A percentile compares a stretch with the other conserved stretches of the same genome.
Evolutionary conservation across 805 yeast genomes (phyloP).

Genomic region (Ogataea neopini): DNA sequence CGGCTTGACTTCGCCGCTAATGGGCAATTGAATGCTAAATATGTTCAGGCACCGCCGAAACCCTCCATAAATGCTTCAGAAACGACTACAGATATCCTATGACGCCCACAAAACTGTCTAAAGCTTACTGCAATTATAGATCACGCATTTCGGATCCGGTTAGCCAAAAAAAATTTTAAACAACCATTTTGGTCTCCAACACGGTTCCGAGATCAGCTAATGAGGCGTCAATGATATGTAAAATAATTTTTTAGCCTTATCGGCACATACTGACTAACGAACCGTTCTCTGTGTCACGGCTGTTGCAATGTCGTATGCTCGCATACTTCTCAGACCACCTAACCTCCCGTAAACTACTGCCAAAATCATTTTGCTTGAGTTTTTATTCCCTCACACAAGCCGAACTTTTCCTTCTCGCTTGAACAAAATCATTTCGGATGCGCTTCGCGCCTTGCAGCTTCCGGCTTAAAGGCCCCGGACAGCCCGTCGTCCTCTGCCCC

Average conservation of each 20-base stretch:
- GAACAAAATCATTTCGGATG: background rate
- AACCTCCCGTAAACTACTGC: background rate
- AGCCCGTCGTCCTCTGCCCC: constrained; percentile 3
- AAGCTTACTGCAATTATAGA: background rate
- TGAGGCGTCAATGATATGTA: constrained; percentile 3
- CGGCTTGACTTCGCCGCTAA: constrained; percentile 4
- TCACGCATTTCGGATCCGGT: background rate
- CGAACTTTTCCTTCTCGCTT: background rate
- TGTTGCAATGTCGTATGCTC: background rate
- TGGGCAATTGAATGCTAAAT: background rate
- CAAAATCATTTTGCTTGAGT: background rate
- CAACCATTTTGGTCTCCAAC: background rate
- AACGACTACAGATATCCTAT: background rate
- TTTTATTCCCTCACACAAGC: constrained; percentile 3
- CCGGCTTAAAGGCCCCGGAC: constrained; percentile 1
- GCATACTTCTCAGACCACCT: background rate
- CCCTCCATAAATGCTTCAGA: background rate
- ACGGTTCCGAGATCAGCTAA: constrained; percentile 5
- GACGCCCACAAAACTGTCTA: background rate
- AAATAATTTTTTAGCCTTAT: background rate
- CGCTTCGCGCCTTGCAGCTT: background rate
- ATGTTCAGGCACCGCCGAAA: background rate
- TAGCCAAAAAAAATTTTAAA: background rate
- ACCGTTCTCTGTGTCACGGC: background rate
- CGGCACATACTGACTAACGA: background rate